phyloP scores from a whole-genome alignment of 2,329 filamentous ascomycete genomes.

The Zasmidium citrigriseum region DNA sequence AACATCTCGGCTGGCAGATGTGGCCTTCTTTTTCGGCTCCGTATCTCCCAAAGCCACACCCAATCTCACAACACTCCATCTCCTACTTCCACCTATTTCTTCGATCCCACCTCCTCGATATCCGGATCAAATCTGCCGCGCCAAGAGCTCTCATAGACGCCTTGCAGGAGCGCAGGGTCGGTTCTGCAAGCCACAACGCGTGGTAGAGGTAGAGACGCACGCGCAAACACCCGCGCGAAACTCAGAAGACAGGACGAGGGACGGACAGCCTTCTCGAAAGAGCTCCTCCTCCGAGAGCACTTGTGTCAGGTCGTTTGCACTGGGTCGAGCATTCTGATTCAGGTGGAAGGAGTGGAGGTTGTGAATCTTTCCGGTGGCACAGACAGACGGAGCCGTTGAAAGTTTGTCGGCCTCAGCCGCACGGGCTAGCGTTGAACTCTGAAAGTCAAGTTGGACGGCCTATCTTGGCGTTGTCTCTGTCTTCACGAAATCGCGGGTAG shows the following conservation, averaged over 20 bases:
- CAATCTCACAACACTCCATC: neutral
- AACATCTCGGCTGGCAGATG: neutral
- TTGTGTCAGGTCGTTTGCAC: neutral
- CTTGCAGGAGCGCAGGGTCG: neutral
- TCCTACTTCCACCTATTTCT: neutral
- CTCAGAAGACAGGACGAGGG: neutral
- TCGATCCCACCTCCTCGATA: conserved; percentile 1
- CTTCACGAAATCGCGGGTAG: neutral
- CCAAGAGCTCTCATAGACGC: conserved; percentile 1
- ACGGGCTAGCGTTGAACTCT: conserved; percentile 13
- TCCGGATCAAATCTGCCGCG: conserved; percentile 5
- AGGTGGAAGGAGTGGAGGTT: neutral
- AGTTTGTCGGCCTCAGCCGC: conserved; percentile 3
- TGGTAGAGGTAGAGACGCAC: neutral
- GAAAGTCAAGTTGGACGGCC: conserved; percentile 21
- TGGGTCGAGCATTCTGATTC: neutral
- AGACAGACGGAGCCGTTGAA: neutral
- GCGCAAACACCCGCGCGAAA: neutral
- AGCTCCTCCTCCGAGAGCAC: neutral
- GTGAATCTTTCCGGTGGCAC: conserved; percentile 3
- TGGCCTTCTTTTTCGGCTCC: neutral
- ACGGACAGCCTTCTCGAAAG: neutral
- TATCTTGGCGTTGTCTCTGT: conserved; percentile 13
- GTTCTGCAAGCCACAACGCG: neutral
- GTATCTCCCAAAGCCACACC: neutral